These are phyloP conservation scores for Chlamydomonas sp. DNA, from an alignment of 139 green algal species.

Conservation along the genomic window DNA sequence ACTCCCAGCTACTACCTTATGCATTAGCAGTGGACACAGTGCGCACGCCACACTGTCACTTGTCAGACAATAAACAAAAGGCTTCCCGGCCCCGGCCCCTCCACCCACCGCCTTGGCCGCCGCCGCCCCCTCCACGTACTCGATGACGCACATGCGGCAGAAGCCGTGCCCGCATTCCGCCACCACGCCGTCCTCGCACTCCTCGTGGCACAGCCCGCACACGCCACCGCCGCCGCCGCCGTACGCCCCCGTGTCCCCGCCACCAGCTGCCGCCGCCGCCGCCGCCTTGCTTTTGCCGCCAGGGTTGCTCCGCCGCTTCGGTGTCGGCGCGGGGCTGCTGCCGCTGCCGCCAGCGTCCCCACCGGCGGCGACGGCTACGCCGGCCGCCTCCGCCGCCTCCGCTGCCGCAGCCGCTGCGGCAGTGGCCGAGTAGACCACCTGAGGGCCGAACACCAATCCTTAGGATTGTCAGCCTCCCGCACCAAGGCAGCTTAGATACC, in stretches of 20 bases:
- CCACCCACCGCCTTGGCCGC: not conserved
- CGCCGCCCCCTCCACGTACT: conserved; percentile 69
- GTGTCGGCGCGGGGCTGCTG: not conserved
- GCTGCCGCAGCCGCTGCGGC: not conserved
- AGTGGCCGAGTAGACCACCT: conserved; percentile 32
- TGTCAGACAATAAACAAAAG: no score
- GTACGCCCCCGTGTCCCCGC: not conserved
- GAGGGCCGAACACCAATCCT: not conserved
- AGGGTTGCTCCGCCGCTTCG: not conserved
- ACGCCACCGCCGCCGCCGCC: conserved; percentile 13
- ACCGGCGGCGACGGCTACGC: not conserved
- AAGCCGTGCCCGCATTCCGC: conserved; percentile 82
- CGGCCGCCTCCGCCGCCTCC: not conserved
- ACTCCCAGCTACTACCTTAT: no score
- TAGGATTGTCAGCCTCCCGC: no score
- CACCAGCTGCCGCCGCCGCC: not conserved
- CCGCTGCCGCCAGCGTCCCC: not conserved
- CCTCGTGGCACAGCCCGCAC: conserved; percentile 85
- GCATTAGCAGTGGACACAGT: no score
- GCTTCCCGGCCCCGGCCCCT: not conserved
- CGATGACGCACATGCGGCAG: conserved; percentile 81
- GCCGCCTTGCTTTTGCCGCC: not conserved
- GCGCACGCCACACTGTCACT: no score
- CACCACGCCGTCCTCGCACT: conserved; percentile 71
- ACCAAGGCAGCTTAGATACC: no score